Base-by-base conservation (phyloP, 2,329 filamentous ascomycete species). In the Orbilia ellipsospora region DNA sequence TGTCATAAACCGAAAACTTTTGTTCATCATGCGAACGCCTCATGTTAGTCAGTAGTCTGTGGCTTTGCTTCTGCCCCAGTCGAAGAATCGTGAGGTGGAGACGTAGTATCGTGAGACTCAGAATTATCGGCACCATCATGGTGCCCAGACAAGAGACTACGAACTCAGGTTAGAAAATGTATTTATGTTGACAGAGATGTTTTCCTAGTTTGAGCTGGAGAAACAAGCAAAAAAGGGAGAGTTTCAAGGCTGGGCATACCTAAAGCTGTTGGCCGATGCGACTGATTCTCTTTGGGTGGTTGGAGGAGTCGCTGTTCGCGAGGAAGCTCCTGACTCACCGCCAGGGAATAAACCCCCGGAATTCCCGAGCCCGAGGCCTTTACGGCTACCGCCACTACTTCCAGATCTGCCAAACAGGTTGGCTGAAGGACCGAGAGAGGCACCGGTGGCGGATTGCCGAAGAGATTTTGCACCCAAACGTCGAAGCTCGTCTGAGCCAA, bases 371-470 rank as follows among this genome's bases (percentile, higher is more conserved):
- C 91, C 91, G 79, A 95, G 87, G 81, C 90, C 89, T 79, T 78
- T 77, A 77, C 78, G 73, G 44, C 78, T 78, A 18, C 78, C 79
- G 45, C 78, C 77, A 60, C 93, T 90, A 78, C 93, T 92, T 81
- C 94, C 97, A 85, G 93, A 94, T 85, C 92, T 96, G 78, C 95
- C 90, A n/a, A 91, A 92, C 78, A 97, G 91, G 87, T 96, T 91
- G 77, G 92, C 94, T 62, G 91, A 90, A 12, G 95, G 94, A 31
- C 93, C 94, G 78, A 98, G 88, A 13, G 86, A 86, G 13, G 80
- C 68, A 82, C 83, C 84, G 80, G 87, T 85, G 80, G 89, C 83
- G 83, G 88, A 86, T 83, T 89, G 83, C 86, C 88, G 78, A 85
- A 87, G 86, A 82, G 90, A 81, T 84, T 91, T 92, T 79, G 85